A percentile compares a stretch with the other conserved stretches of the same genome.
phyloP scores from a whole-genome alignment of 148 eudicot genomes.

The Heliosperma pusillum region DNA sequence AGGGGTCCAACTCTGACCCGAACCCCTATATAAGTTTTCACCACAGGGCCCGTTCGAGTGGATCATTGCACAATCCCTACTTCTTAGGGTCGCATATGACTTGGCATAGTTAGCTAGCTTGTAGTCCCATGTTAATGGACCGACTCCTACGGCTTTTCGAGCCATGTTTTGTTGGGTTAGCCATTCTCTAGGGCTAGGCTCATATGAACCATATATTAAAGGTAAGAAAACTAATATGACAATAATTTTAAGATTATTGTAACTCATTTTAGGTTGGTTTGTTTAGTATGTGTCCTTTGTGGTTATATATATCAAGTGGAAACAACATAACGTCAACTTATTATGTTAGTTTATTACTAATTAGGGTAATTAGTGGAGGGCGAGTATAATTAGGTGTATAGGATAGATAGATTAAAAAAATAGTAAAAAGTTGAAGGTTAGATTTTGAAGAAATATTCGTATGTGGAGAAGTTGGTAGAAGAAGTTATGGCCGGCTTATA shows the following conservation, averaged over 20 bases:
- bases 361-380: conserved; percentile 10
- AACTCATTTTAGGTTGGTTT: conserved; percentile 1
- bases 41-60: conserved; percentile 77
- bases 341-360: too few relatives aligned
- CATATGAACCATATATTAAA: conserved; percentile 4
- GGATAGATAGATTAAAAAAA: background rate
- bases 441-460: background rate
- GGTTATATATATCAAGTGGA: conserved; percentile 3
- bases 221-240: background rate
- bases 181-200: conserved; percentile 4
- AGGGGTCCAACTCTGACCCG: conserved; percentile 53
- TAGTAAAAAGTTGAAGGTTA: background rate
- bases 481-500: conserved; percentile 6
- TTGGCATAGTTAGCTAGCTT: conserved; percentile 48
- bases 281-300: background rate
- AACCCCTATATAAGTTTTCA: conserved; percentile 86
- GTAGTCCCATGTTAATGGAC: conserved; percentile 58
- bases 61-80: conserved; percentile 47
- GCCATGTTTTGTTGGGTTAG: conserved; percentile 51
- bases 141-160: conserved; percentile 39
- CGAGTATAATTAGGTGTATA: background rate
- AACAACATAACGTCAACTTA: background rate
- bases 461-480: background rate
- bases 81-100: conserved; percentile 49
- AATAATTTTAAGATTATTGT: background rate